phyloP scores from a whole-genome alignment of 2,329 filamentous ascomycete genomes.

The Orbilia brochopaga region DNA sequence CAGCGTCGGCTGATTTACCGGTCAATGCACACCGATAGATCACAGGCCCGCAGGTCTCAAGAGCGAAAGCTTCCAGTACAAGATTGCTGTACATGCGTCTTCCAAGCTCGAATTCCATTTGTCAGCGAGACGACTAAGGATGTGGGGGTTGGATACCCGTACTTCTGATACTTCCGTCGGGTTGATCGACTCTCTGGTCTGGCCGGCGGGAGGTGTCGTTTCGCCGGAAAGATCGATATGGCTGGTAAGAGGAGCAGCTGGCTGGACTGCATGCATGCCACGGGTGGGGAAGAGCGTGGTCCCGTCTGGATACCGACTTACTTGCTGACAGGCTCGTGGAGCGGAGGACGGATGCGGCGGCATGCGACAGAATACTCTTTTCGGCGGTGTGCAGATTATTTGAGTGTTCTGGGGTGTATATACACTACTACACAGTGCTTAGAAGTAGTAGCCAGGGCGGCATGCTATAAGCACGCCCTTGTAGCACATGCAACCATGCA shows the following conservation, averaged over 20 bases:
- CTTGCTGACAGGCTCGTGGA: no score
- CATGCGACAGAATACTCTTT: constrained; percentile 8
- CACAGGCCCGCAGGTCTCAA: background rate
- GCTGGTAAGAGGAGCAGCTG: no score
- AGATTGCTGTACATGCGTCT: background rate
- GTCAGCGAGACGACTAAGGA: background rate
- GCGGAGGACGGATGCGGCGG: background rate
- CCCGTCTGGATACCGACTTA: background rate
- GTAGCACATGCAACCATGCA: no score
- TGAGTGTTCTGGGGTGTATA: no score
- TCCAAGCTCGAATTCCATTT: background rate
- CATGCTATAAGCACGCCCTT: no score
- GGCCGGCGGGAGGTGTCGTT: background rate
- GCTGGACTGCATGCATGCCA: background rate
- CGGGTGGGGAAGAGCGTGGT: background rate
- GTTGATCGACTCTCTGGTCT: no score
- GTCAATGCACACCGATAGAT: background rate
- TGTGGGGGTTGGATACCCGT: background rate
- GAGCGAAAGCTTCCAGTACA: background rate
- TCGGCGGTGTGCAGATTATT: background rate
- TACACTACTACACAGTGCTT: no score
- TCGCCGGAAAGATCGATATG: no score
- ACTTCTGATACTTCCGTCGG: no score
- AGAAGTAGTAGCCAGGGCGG: no score
- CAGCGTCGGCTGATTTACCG: background rate